Evolutionary conservation across 129 eudicot species (phyloP), one percentile per base, ranked within the genome.

Genomic region (Chrysanthemum seticuspe): DNA sequence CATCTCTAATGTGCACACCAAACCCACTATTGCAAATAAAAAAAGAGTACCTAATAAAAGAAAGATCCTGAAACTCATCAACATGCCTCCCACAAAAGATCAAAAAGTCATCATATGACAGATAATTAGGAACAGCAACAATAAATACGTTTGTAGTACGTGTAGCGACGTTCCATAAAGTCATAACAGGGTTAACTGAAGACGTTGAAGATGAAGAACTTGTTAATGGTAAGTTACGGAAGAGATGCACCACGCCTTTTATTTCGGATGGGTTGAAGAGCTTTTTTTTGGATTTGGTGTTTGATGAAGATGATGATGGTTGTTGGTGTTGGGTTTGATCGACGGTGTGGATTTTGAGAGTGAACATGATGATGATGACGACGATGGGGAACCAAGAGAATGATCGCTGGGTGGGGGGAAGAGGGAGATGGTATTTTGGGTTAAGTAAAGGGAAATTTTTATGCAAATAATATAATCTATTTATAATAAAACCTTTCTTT

Each of bases 51-150:
- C 96, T 85, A 63, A 95, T 74, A 68, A 90, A 88, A 54, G 85
- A 80, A 34, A 95, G 81, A 54, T 88, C 83, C 25, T 83, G n/a
- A 79, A 91, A 84, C 58, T 85, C 80, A 58, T 70, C 85, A 51
- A 85, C 74, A 3, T 86, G 84, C 13, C 81, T 45, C 10, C 96
- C 97, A 62, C 96, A 91, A 64, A 88, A 95, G 21, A 73, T 76
- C 48, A 91, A 57, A 74, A 95, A 89, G 6, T 88, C 99, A 53
- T 95, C 91, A 0, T 77, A 58, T 19, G 97, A 80, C 34, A 95
- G 36, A 58, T 88, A 95, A 55, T 83, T 88, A 16, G 99, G 99
- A 58, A 91, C 97, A 48, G 99, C 96, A 53, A 77, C 95, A 14
- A 95, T 78, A 55, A 88, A 91, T 34, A 91, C 78, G 58, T 74